Base-by-base conservation (phyloP, 306 rosid genomes). In the Corylus avellana region DNA sequence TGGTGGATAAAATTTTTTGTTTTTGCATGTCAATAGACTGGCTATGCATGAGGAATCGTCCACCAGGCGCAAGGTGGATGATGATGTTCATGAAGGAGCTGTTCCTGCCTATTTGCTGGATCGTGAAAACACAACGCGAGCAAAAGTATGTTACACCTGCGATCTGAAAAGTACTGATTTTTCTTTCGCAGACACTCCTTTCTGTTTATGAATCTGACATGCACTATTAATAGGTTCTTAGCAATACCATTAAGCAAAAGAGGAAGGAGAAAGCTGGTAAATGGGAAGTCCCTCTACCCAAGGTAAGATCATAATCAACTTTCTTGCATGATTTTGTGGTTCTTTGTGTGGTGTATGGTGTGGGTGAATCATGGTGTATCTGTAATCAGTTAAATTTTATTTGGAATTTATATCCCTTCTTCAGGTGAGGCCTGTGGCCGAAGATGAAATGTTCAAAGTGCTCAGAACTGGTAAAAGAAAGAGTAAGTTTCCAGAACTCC, bases 281-380 rank as follows among this genome's bases (percentile, higher is more conserved):
- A 82, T 94, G 98, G 97, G 98, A 92, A 84, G 98, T 94, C 18
- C 98, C 98, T 73, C 84, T 94, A 35, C 97, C 98, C 32, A 92
- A 94, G 94, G 98, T 90, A 79, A 82, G 78, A 58, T 18, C 29
- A 22, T 2, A 10, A 63, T 61, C 50, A 49, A 47, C 17, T 42
- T 72, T 77, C 27, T 16, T 32, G 57, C 71, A 59, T 47, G n/a
- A 13, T 18, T 67, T 67, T 10, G 13, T 16, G 0, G 25, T 22
- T 25, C 25, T 7, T 64, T 8, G 17, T 32, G 35, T 32, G 35
- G 11, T 63, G 18, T 12, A 5, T 32, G 48, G 39, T 37, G 49
- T 17, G 12, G 39, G 25, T 66, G 49, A 66, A 18, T 44, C 42
- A 22, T 58, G 29, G 20, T 55, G 50, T 48, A 46, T 39, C 5